phyloP scores from a whole-genome alignment of 1,139 yeast genomes.

The Yamadazyma atmosphaerica region DNA sequence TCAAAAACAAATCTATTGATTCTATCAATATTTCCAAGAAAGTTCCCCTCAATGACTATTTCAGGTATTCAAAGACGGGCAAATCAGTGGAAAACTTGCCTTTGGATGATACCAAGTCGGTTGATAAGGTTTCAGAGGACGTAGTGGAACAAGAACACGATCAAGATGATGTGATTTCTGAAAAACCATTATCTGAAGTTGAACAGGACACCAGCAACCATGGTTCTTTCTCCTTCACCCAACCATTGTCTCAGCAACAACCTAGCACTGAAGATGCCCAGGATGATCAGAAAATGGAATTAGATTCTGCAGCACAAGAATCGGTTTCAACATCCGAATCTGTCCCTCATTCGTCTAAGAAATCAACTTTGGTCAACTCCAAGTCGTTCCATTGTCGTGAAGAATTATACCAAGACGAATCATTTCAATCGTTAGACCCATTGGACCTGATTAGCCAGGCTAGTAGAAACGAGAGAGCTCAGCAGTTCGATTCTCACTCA shows the following conservation, averaged over 20 bases:
- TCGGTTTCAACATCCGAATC: too few relatives aligned
- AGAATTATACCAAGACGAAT: constrained; percentile 3
- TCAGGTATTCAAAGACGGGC: constrained; percentile 14
- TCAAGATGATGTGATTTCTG: too few relatives aligned
- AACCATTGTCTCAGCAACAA: too few relatives aligned
- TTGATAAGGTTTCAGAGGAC: too few relatives aligned
- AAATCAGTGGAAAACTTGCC: constrained; percentile 6
- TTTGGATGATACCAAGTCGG: constrained; percentile 1
- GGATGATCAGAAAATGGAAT: too few relatives aligned
- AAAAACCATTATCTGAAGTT: too few relatives aligned
- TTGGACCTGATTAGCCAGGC: constrained; percentile 3
- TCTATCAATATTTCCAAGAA: constrained; percentile 14
- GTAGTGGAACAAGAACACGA: constrained; percentile 4
- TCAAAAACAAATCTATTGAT: constrained; percentile 18
- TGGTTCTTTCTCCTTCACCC: too few relatives aligned
- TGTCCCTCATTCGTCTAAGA: neutral
- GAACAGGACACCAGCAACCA: neutral
- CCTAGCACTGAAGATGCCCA: too few relatives aligned
- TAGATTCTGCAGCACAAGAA: too few relatives aligned
- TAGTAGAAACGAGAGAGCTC: constrained; percentile 2
- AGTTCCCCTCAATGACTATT: constrained; percentile 9
- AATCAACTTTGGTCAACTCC: neutral
- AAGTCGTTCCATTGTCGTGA: constrained; percentile 1
- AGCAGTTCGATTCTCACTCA: constrained; percentile 2
- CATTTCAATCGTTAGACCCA: constrained; percentile 8